Evolutionary conservation across 768 basidiomycete genomes (phyloP), one percentile per base, ranked within the genome.

Genomic region (Suillus plorans): DNA sequence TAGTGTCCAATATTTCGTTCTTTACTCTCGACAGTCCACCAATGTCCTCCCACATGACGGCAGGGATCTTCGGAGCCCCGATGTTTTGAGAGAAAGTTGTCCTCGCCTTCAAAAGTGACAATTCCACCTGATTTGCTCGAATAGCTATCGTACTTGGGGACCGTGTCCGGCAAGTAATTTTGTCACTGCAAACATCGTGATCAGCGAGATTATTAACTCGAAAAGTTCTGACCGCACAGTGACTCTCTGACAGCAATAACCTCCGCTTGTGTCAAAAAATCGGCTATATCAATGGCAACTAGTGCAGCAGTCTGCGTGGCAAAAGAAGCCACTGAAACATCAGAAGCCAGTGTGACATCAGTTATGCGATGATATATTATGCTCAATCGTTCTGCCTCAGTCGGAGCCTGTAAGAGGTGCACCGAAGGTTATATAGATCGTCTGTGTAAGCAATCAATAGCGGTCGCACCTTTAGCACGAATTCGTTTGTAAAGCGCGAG

Each of bases 31-130:
- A 89, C 13, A 99, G 79, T 5, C 97, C 97, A 34, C 97, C 97
- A 14, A 99, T 91, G 74, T 99, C 97, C 74, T 98, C 95, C 97
- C 97, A 99, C 0, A 90, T 85, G 1, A 99, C 95, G 67, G 84
- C 90, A 1, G 97, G 97, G 42, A 99, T 99, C 69, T 91, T 95
- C 0, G 97, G 97, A 31, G 95, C 94, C n/a, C 96, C 97, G 65
- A 99, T 97, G 71, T 85, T 94, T 73, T 95, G 93, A 9, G 93
- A 91, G 75, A 96, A 96, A 0, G 90, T 85, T 12, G 85, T 78
- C 62, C 95, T 82, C 14, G 91, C 90, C 66, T 88, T 85, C 14
- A 82, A 81, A 22, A 99, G 80, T 0, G 94, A 94, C 18, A 69
- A 63, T 4, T 89, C 84, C 69, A 99, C 89, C 72, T 98, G 94